phyloP scores from a whole-genome alignment of 495 filamentous ascomycete genomes.

The Amniculicola lignicola region DNA sequence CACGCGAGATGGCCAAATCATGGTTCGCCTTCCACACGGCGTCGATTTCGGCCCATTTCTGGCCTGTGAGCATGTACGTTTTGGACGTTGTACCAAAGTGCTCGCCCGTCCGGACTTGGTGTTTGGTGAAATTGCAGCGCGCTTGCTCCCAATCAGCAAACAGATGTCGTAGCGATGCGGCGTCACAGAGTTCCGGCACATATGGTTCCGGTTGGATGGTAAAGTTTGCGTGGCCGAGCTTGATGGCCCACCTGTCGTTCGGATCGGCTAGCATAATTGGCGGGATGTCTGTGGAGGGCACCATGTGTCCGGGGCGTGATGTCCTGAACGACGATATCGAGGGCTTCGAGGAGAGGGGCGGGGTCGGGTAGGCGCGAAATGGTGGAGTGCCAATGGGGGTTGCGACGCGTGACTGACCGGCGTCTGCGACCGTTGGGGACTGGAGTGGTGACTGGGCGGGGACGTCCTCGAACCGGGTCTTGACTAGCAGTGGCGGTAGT shows the following conservation, averaged over 20 bases:
- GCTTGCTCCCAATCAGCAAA: constrained; percentile 78
- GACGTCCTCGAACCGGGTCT: constrained; percentile 44
- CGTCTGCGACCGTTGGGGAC: constrained; percentile 66
- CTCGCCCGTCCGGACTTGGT: constrained; percentile 78
- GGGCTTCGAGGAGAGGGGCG: constrained; percentile 74
- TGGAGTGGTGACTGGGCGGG: constrained; percentile 72
- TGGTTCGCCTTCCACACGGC: constrained; percentile 64
- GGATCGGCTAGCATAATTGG: constrained; percentile 60
- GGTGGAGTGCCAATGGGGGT: constrained; percentile 47
- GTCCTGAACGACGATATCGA: constrained; percentile 70
- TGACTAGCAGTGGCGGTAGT: constrained; percentile 72
- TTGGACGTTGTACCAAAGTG: constrained; percentile 83
- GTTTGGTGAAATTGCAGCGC: constrained; percentile 75
- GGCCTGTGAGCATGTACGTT: constrained; percentile 74
- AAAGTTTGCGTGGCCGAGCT: constrained; percentile 88
- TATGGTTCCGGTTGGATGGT: constrained; percentile 83
- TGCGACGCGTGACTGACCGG: constrained; percentile 42
- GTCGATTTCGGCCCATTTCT: constrained; percentile 81
- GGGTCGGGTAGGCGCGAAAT: constrained; percentile 58
- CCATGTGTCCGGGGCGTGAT: constrained; percentile 42
- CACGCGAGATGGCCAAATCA: constrained; percentile 54
- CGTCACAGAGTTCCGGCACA: constrained; percentile 55
- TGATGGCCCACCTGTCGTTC: constrained; percentile 75
- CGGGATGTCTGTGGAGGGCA: constrained; percentile 57
- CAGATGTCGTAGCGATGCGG: constrained; percentile 62